Evolutionary conservation across 73 alveolate species (phyloP).

Genomic region (Paramecium octaurelia): DNA sequence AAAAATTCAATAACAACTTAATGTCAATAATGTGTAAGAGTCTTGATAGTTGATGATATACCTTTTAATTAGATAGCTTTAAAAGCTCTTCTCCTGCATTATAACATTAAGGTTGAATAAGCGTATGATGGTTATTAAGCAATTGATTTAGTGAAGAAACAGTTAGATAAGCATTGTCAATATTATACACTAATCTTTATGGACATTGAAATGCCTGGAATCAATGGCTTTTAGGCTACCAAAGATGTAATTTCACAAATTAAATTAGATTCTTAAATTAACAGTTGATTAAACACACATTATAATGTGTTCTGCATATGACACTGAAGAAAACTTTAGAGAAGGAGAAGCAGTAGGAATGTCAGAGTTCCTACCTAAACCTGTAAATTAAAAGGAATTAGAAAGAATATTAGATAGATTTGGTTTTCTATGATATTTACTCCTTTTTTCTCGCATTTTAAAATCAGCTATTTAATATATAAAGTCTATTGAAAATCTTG

Average conservation of each 20-base stretch:
- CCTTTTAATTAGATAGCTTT: slow-evolving; percentile 32
- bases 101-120: not conserved
- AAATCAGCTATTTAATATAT: not conserved
- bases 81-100: not conserved
- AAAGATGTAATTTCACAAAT: not conserved
- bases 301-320: slow-evolving; percentile 38
- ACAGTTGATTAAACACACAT: not conserved
- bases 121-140: slow-evolving; percentile 51
- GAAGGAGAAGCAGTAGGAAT: not conserved
- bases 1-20: not conserved
- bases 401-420: not conserved
- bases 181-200: not conserved
- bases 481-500: not conserved
- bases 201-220: slow-evolving; percentile 50
- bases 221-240: slow-evolving; percentile 39
- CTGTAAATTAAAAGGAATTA: not conserved
- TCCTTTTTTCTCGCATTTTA: not conserved
- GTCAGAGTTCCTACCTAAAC: slow-evolving; percentile 24
- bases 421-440: not conserved
- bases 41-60: slow-evolving; percentile 28
- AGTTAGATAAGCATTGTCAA: not conserved
- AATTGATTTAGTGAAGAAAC: not conserved
- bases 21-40: not conserved
- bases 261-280: not conserved
- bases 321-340: not conserved